Percentiles rank a stretch among this genome's conserved stretches.
Evolutionary conservation across 2,329 filamentous ascomycete species (phyloP).

Genomic region (Pyrenochaeta sp.): DNA sequence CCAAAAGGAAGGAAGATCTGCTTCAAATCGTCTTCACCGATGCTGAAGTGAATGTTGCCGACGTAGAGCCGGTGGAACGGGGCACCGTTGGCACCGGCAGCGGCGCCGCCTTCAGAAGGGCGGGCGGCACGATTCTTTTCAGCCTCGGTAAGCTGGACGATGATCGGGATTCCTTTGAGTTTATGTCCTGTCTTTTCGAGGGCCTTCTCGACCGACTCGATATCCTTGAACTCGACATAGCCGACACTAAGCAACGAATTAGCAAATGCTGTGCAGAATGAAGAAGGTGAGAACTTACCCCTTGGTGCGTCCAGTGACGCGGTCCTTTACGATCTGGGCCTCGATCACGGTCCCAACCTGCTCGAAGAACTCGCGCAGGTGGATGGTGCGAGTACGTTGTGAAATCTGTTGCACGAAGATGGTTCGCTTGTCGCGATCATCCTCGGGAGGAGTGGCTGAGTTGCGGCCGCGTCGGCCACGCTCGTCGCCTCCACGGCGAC

Average conservation of each 20-base stretch:
- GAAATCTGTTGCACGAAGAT: conserved; percentile 99
- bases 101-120: conserved; percentile 66
- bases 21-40: conserved; percentile 93
- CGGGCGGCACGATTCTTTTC: conserved; percentile 99
- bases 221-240: conserved; percentile 98
- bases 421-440: conserved; percentile 94
- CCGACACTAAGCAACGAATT: conserved; percentile 74
- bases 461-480: conserved; percentile 51
- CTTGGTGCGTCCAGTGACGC: conserved; percentile 95
- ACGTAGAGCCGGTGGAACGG: conserved; percentile 98
- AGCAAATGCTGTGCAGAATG: conserved; percentile 41
- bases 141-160: conserved; percentile 96
- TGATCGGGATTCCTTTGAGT: conserved; percentile 97
- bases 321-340: conserved; percentile 97
- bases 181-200: conserved; percentile 99
- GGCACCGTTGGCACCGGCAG: conserved; percentile 77
- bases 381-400: conserved; percentile 87
- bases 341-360: conserved; percentile 94
- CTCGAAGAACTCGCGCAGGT: conserved; percentile 94
- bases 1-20: conserved; percentile 98
- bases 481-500: conserved; percentile 51
- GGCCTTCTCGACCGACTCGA: conserved; percentile 91
- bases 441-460: conserved; percentile 78
- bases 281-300: conserved; percentile 67
- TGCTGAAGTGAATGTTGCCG: conserved; percentile 99